These are phyloP conservation scores for Trametes pubescens DNA, from an alignment of 1,284 basidiomycete genomes.

Conservation along the genomic window DNA sequence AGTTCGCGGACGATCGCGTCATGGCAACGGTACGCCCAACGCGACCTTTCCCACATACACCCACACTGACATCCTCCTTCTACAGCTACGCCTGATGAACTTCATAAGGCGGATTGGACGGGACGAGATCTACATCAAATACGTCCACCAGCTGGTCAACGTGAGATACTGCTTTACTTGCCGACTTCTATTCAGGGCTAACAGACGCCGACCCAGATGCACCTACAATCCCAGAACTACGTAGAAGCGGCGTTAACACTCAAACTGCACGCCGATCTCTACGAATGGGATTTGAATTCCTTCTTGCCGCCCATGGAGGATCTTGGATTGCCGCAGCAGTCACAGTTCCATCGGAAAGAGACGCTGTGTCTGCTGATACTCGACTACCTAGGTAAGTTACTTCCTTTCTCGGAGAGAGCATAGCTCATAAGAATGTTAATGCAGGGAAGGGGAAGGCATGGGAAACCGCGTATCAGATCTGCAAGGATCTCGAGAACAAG, in stretches of 20 bases:
- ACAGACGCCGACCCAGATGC: constrained; percentile 59
- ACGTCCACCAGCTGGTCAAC: constrained; percentile 93
- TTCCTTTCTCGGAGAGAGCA: background rate
- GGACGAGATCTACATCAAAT: constrained; percentile 93
- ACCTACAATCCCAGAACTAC: constrained; percentile 88
- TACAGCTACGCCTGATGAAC: constrained; percentile 89
- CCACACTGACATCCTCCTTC: background rate
- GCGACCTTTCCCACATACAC: background rate
- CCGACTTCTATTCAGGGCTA: background rate
- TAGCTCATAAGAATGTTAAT: constrained; percentile 5
- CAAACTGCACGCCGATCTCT: constrained; percentile 92
- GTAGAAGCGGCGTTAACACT: constrained; percentile 93
- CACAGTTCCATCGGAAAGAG: constrained; percentile 94
- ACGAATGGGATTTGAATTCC: constrained; percentile 86
- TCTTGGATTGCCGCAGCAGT: constrained; percentile 89
- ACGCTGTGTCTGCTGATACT: constrained; percentile 86
- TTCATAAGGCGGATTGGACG: constrained; percentile 89
- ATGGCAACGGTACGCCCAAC: constrained; percentile 77
- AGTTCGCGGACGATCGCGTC: constrained; percentile 93
- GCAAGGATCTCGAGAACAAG: constrained; percentile 87
- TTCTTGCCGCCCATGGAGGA: constrained; percentile 89
- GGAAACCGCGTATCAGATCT: constrained; percentile 94
- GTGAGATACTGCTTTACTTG: constrained; percentile 51
- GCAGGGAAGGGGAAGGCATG: constrained; percentile 94
- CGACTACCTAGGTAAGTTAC: constrained; percentile 79